These are phyloP conservation scores for Candida xyloterini DNA, from an alignment of 805 yeast species.

Conservation along the genomic window DNA sequence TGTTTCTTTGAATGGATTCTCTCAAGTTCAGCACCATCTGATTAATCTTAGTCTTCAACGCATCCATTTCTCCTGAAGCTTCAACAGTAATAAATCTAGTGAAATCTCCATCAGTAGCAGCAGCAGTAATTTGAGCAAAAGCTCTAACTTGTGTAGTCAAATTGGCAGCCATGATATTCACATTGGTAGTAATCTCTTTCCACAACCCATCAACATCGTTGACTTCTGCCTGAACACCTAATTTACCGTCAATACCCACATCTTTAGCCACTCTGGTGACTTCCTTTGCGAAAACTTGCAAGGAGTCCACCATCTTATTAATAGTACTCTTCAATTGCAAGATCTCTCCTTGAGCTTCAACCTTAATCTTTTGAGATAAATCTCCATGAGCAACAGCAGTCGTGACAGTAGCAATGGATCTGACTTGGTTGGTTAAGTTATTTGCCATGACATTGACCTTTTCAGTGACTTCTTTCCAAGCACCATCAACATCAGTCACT, in stretches of 20 bases:
- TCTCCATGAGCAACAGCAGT: slow-evolving; percentile 93
- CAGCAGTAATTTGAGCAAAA: slow-evolving; percentile 89
- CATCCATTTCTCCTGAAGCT: slow-evolving; percentile 88
- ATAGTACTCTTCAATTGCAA: slow-evolving; percentile 81
- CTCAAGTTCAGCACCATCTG: slow-evolving; percentile 85
- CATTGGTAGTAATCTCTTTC: slow-evolving; percentile 90
- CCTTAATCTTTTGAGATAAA: slow-evolving; percentile 78
- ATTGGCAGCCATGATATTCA: slow-evolving; percentile 92
- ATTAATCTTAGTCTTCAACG: slow-evolving; percentile 59
- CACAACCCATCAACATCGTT: slow-evolving; percentile 88
- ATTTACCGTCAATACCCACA: slow-evolving; percentile 90
- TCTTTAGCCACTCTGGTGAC: slow-evolving; percentile 89
- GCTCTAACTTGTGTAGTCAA: slow-evolving; percentile 91
- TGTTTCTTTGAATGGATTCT: slow-evolving; percentile 86
- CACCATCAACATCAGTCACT: slow-evolving; percentile 80
- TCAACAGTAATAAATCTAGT: slow-evolving; percentile 88
- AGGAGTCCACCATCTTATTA: slow-evolving; percentile 89
- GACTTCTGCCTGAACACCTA: slow-evolving; percentile 90
- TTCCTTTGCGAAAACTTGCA: slow-evolving; percentile 83
- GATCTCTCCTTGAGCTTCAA: slow-evolving; percentile 88
- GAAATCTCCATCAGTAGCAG: slow-evolving; percentile 92
- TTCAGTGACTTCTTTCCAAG: slow-evolving; percentile 88
- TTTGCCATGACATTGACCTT: slow-evolving; percentile 87
- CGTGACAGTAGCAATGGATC: slow-evolving; percentile 86
- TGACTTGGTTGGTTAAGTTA: slow-evolving; percentile 81